Evolutionary conservation across 1,284 basidiomycete genomes (phyloP).

Genomic region (Cutaneotrichosporon sp.): DNA sequence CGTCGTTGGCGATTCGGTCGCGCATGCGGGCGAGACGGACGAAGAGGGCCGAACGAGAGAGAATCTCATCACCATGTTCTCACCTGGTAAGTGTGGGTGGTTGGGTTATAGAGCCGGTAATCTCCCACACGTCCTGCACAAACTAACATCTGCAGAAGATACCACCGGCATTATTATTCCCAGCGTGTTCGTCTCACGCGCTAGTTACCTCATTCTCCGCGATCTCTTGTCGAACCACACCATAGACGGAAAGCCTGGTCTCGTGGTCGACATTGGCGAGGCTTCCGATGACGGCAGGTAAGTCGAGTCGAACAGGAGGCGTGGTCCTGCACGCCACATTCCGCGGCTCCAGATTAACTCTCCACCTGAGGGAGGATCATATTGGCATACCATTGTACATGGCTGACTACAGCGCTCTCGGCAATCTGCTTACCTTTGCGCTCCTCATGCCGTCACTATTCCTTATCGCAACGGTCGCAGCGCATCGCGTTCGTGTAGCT

Average conservation of each 20-base stretch:
- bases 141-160: slow-evolving; percentile 36
- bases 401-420: slow-evolving; percentile 32
- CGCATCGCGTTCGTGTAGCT: slow-evolving; percentile 40
- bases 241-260: slow-evolving; percentile 18
- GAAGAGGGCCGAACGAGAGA: slow-evolving; percentile 66
- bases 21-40: slow-evolving; percentile 37
- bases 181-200: slow-evolving; percentile 49
- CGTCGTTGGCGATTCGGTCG: slow-evolving; percentile 68
- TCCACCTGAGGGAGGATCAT: no score
- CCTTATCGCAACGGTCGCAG: slow-evolving; percentile 40
- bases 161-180: slow-evolving; percentile 50
- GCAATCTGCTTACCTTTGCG: slow-evolving; percentile 42
- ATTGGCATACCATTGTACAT: no score
- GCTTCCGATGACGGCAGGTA: slow-evolving; percentile 43
- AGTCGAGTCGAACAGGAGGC: no score
- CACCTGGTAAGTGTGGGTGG: slow-evolving; percentile 53
- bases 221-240: slow-evolving; percentile 36
- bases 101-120: no score
- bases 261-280: slow-evolving; percentile 39
- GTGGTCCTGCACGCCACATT: no score
- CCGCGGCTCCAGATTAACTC: no score
- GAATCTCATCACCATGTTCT: slow-evolving; percentile 83
- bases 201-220: slow-evolving; percentile 47
- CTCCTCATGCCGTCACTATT: slow-evolving; percentile 45
- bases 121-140: neutral